phyloP scores from a whole-genome alignment of 495 filamentous ascomycete genomes.

The Penicillium chermesinum region DNA sequence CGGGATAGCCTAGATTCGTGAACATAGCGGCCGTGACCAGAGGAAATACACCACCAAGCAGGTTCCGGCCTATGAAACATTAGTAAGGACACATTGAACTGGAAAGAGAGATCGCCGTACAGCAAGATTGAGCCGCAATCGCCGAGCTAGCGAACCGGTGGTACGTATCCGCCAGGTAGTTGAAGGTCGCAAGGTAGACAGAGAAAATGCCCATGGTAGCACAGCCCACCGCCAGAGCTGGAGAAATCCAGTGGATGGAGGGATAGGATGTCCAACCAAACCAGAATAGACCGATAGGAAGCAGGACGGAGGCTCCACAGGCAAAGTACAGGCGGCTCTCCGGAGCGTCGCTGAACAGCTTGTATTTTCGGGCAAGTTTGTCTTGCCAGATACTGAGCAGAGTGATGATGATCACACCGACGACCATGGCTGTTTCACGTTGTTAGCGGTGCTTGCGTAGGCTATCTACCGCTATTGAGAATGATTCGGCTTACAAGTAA shows the following conservation, averaged over 20 bases:
- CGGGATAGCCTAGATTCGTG: constrained; percentile 60
- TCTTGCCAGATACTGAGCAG: constrained; percentile 73
- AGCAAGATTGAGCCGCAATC: constrained; percentile 80
- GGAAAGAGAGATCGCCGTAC: constrained; percentile 25
- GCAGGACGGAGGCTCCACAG: constrained; percentile 62
- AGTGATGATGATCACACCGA: constrained; percentile 65
- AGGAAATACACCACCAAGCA: constrained; percentile 79
- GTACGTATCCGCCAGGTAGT: constrained; percentile 91
- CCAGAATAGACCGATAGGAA: constrained; percentile 77
- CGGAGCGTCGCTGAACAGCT: constrained; percentile 48
- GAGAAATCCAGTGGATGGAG: constrained; percentile 71
- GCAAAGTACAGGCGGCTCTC: constrained; percentile 81
- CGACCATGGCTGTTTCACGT: constrained; percentile 53
- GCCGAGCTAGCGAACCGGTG: constrained; percentile 80
- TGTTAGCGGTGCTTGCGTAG: neutral
- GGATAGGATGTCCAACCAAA: constrained; percentile 71
- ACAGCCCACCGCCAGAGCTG: constrained; percentile 62
- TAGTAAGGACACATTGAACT: neutral
- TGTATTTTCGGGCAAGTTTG: constrained; percentile 39
- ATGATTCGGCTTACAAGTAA: constrained; percentile 43
- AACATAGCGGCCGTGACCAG: constrained; percentile 71
- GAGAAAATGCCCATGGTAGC: constrained; percentile 86
- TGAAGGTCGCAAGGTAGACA: constrained; percentile 87
- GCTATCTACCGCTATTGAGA: neutral
- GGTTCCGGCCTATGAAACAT: constrained; percentile 56